Conservation (phyloP, 208 protist species). For the Hexamita inflata region DNA sequence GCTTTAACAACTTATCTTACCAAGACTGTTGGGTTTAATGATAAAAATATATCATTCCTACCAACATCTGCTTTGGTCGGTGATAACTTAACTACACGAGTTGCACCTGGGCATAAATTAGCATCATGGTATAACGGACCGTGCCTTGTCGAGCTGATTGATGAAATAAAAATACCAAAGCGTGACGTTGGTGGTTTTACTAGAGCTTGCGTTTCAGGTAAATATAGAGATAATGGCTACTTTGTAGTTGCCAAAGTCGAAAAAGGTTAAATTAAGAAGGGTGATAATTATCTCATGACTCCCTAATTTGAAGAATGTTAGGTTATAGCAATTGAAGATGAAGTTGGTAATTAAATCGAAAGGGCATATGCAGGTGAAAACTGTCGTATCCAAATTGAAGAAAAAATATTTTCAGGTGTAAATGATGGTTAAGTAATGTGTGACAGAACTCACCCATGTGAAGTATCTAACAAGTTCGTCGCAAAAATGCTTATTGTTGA, state of each 20-base stretch:
- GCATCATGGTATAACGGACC: slow-evolving; percentile 20
- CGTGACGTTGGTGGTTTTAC: slow-evolving; percentile 20
- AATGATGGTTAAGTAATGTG: slow-evolving; percentile 12
- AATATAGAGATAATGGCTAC: slow-evolving; percentile 13
- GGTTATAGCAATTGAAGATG: background rate
- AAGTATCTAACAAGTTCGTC: background rate
- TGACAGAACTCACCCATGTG: background rate
- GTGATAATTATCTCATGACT: background rate
- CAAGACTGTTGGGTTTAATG: slow-evolving; percentile 26
- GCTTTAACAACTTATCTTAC: slow-evolving; percentile 27
- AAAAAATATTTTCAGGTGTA: background rate
- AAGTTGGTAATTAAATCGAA: background rate
- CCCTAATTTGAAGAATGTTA: background rate
- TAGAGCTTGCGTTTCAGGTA: slow-evolving; percentile 17
- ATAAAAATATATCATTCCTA: slow-evolving; percentile 28
- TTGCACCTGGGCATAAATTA: background rate
- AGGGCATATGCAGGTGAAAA: background rate
- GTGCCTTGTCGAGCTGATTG: slow-evolving; percentile 30
- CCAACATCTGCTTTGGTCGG: slow-evolving; percentile 41
- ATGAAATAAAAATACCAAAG: slow-evolving; percentile 32
- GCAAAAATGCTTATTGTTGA: background rate
- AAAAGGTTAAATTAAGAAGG: background rate
- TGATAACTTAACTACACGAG: slow-evolving; percentile 20
- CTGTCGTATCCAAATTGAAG: background rate
- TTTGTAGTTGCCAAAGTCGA: slow-evolving; percentile 6